Evolutionary conservation across 1,284 basidiomycete species (phyloP).

Genomic region (Schizophyllum amplum): DNA sequence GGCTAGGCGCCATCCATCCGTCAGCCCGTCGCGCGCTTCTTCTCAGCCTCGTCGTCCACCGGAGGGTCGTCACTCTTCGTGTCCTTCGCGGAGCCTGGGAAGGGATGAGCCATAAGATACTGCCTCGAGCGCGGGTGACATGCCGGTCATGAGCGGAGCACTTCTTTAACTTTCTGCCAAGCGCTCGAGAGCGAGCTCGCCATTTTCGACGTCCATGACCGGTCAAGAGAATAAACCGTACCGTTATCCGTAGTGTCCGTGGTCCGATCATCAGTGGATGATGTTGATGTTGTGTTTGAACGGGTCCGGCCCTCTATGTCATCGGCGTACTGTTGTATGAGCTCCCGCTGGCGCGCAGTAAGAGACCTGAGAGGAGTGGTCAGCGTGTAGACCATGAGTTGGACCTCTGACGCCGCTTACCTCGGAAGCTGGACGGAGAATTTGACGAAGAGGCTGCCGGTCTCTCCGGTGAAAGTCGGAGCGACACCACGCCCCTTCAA

Average conservation of each 20-base stretch:
- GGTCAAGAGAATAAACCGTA: constrained; percentile 51
- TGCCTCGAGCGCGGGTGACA: background rate
- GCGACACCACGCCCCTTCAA: constrained; percentile 85
- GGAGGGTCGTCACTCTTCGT: background rate
- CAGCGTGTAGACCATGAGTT: constrained; percentile 8
- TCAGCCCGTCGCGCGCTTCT: constrained; percentile 36
- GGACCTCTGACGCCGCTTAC: constrained; percentile 37
- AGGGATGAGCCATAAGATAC: constrained; percentile 5
- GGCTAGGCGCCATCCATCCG: constrained; percentile 10
- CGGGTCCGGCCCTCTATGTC: constrained; percentile 72
- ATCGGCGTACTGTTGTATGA: constrained; percentile 88
- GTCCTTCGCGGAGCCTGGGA: background rate
- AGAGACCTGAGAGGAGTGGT: constrained; percentile 51
- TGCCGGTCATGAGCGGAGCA: background rate
- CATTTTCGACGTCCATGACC: constrained; percentile 17
- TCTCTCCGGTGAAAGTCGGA: constrained; percentile 56
- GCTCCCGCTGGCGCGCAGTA: constrained; percentile 76
- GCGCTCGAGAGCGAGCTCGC: constrained; percentile 62
- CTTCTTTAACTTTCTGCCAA: constrained; percentile 30
- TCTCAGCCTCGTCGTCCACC: constrained; percentile 11
- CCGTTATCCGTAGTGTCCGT: constrained; percentile 48
- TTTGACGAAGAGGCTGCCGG: constrained; percentile 87
- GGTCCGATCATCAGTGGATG: constrained; percentile 22
- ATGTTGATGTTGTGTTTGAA: constrained; percentile 18
- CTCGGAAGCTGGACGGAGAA: constrained; percentile 89